Evolutionary conservation across 306 rosid species (phyloP).

Genomic region (Vigna hirtella): DNA sequence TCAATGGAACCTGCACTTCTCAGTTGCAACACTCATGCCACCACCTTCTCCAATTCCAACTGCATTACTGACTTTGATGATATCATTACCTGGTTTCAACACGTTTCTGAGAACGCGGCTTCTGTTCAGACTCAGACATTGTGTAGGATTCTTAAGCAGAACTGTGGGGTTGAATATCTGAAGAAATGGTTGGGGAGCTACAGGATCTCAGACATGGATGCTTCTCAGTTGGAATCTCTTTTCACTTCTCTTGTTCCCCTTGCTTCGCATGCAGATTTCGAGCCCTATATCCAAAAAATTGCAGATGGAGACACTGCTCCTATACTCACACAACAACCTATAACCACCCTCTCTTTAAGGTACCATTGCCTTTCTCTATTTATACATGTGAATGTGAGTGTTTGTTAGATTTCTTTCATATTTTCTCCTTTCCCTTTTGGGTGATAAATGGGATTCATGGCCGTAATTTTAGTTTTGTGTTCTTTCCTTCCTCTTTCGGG

Average conservation of each 20-base stretch:
- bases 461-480: background rate
- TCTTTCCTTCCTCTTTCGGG: background rate
- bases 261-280: slow-evolving; percentile 78
- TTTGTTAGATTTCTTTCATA: background rate
- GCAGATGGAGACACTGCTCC: slow-evolving; percentile 77
- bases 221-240: slow-evolving; percentile 70
- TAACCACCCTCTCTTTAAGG: slow-evolving; percentile 87
- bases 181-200: slow-evolving; percentile 65
- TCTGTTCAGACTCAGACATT: slow-evolving; percentile 67
- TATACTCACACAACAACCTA: slow-evolving; percentile 76
- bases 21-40: slow-evolving; percentile 25
- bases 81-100: slow-evolving; percentile 76
- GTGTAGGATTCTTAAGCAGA: slow-evolving; percentile 69
- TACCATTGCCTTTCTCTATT: slow-evolving; percentile 22
- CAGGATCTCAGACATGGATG: slow-evolving; percentile 62
- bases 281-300: slow-evolving; percentile 77
- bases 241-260: slow-evolving; percentile 80
- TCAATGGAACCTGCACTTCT: slow-evolving; percentile 56
- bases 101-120: slow-evolving; percentile 58
- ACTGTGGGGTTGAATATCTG: slow-evolving; percentile 73
- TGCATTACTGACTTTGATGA: slow-evolving; percentile 49
- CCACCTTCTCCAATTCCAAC: background rate
- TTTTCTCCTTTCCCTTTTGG: background rate
- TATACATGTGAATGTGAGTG: background rate
- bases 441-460: background rate